A percentile compares a stretch with the other conserved stretches of the same genome.
Conservation (phyloP, 768 basidiomycete genomes). For the Leccinum imitatum region DNA sequence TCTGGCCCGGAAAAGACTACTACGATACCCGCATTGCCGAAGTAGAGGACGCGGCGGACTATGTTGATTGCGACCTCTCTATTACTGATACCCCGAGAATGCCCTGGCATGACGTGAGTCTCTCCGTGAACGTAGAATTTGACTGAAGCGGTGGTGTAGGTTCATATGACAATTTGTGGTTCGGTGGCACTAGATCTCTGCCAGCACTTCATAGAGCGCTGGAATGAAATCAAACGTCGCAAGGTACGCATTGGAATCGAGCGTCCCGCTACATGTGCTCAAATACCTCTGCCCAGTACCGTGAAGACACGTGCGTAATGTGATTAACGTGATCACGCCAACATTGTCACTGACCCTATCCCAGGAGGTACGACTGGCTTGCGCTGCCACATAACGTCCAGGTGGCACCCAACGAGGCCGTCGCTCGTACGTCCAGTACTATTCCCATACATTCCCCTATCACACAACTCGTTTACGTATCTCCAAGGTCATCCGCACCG, state of each 20-base stretch:
- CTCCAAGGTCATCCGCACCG: slow-evolving; percentile 63
- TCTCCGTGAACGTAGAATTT: neutral
- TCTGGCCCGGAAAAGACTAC: slow-evolving; percentile 94
- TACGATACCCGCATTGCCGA: slow-evolving; percentile 88
- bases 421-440: slow-evolving; percentile 45
- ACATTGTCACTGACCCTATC: slow-evolving; percentile 7
- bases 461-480: neutral
- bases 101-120: slow-evolving; percentile 94
- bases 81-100: slow-evolving; percentile 70
- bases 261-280: neutral
- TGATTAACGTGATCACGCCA: slow-evolving; percentile 3
- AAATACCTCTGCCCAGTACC: slow-evolving; percentile 24
- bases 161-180: slow-evolving; percentile 83
- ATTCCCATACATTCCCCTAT: neutral
- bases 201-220: slow-evolving; percentile 91
- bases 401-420: slow-evolving; percentile 62
- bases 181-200: slow-evolving; percentile 86
- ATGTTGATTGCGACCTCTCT: slow-evolving; percentile 66
- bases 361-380: slow-evolving; percentile 62
- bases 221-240: slow-evolving; percentile 87
- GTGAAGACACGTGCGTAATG: slow-evolving; percentile 45
- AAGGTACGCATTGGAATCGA: slow-evolving; percentile 45
- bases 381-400: slow-evolving; percentile 75
- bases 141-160: slow-evolving; percentile 36
- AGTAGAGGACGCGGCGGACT: slow-evolving; percentile 80